Evolutionary conservation across 1,284 basidiomycete species (phyloP).

Genomic region (Malassezia brasiliensis): DNA sequence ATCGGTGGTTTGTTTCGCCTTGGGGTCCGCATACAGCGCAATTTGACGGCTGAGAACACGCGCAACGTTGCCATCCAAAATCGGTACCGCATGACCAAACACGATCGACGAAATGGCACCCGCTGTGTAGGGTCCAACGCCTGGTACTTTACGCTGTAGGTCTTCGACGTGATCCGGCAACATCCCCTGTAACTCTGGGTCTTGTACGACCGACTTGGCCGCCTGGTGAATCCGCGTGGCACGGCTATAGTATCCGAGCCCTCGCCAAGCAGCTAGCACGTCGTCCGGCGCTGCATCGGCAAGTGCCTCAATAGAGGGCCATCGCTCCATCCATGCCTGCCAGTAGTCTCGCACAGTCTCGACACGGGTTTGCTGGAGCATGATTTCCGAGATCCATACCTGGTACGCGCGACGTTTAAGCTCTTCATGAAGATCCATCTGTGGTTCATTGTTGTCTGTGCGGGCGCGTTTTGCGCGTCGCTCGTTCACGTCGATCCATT

Average conservation of each 20-base stretch:
- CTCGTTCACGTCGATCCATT: constrained; percentile 49
- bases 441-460: not conserved
- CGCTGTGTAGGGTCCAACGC: constrained; percentile 77
- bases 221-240: constrained; percentile 42
- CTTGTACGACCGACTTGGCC: constrained; percentile 31
- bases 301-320: constrained; percentile 54
- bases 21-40: constrained; percentile 33
- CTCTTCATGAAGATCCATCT: constrained; percentile 49
- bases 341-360: constrained; percentile 40
- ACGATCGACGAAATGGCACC: constrained; percentile 47
- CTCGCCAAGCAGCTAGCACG: constrained; percentile 41
- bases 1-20: constrained; percentile 33
- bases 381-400: constrained; percentile 85
- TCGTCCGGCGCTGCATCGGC: constrained; percentile 56
- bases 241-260: constrained; percentile 43
- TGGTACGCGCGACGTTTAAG: constrained; percentile 47
- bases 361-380: constrained; percentile 86
- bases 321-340: constrained; percentile 38
- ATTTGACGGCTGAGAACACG: constrained; percentile 39
- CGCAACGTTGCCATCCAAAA: constrained; percentile 42
- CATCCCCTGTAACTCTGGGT: constrained; percentile 55
- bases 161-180: constrained; percentile 70
- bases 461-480: not conserved
- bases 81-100: constrained; percentile 36
- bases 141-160: constrained; percentile 74